Evolutionary conservation across 352 stramenopile genomes (phyloP), one percentile per base, ranked within the genome.

Genomic region (Pythium phragmitis): DNA sequence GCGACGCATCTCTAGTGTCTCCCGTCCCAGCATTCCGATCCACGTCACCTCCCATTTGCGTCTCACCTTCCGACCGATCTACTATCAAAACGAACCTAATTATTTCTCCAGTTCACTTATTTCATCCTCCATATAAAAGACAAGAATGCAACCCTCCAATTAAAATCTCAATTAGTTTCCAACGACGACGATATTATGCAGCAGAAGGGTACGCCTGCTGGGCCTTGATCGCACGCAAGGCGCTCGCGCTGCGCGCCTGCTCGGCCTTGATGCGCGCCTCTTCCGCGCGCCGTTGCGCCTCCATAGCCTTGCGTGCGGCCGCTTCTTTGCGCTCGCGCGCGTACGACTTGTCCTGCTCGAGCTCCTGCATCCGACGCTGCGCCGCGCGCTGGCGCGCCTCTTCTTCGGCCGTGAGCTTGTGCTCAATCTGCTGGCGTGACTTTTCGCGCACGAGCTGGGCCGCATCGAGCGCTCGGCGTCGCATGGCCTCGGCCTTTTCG

Each of bases 391-490:
- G 69, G 2, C 82, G 84, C 17, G 75, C 65, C 7, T 67, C 68
- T 66, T 93, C 84, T 69, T 94, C 86, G 37, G 77, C 68, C 41
- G 62, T 68, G 9, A 92, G 65, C 41, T 85, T 74, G 5, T 72
- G 78, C 57, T 92, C 83, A 26, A 94, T 91, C 65, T 89, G 80
- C 26, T 67, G 65, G 1, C 82, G 79, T 39, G 82, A 87, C 55
- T 84, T 81, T 17, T 76, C 70, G 19, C 86, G 86, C 57, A 91
- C 79, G 26, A 87, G 71, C 48, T 80, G 79, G 12, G 78, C 82
- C 12, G 86, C 86, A n/a, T 87, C 69, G 23, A 92, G 78, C 1
- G 84, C 86, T 11, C 80, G 65, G 14, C 63, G 74, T 1, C 86
- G 76, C 80, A 93, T 89, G 2, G 65, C 74, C 11, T 89, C 80